These are phyloP conservation scores for Mycena alexandri DNA, from an alignment of 768 basidiomycete genomes.

Conservation along the genomic window DNA sequence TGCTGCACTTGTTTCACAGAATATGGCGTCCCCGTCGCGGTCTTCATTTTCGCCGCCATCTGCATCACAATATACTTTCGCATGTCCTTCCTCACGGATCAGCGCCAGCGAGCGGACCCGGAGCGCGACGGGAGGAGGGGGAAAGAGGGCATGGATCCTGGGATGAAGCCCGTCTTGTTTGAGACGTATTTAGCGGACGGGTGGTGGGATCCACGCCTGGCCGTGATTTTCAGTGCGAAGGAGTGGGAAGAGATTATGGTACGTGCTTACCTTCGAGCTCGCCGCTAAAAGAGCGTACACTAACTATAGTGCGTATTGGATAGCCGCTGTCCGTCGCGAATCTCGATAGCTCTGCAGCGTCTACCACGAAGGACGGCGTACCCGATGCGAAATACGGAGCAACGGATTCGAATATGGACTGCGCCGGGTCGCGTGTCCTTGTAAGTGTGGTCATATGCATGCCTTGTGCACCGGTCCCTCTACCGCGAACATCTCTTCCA, in stretches of 20 bases:
- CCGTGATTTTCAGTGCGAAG: too few species aligned
- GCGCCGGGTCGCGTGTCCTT: background rate
- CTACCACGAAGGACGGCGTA: background rate
- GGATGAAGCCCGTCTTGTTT: slow-evolving; percentile 19
- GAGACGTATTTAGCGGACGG: slow-evolving; percentile 19
- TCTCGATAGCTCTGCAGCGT: background rate
- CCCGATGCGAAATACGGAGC: background rate
- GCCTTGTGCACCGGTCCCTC: background rate
- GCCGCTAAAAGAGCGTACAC: background rate
- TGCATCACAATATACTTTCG: slow-evolving; percentile 19
- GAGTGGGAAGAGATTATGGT: slow-evolving; percentile 32
- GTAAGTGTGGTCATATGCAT: slow-evolving; percentile 23
- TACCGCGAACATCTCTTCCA: too few species aligned
- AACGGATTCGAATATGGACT: background rate
- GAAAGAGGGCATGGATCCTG: background rate
- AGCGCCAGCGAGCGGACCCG: background rate
- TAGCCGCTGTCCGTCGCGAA: slow-evolving; percentile 19
- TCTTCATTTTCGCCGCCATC: slow-evolving; percentile 20
- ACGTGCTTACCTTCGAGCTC: background rate
- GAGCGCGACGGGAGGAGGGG: background rate
- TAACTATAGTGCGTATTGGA: background rate
- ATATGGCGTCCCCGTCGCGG: slow-evolving; percentile 22
- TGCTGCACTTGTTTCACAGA: background rate
- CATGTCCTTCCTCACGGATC: background rate
- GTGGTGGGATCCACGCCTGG: background rate